These are phyloP conservation scores for Sanghuangporus weigelae DNA, from an alignment of 1,284 basidiomycete genomes.

Conservation along the genomic window DNA sequence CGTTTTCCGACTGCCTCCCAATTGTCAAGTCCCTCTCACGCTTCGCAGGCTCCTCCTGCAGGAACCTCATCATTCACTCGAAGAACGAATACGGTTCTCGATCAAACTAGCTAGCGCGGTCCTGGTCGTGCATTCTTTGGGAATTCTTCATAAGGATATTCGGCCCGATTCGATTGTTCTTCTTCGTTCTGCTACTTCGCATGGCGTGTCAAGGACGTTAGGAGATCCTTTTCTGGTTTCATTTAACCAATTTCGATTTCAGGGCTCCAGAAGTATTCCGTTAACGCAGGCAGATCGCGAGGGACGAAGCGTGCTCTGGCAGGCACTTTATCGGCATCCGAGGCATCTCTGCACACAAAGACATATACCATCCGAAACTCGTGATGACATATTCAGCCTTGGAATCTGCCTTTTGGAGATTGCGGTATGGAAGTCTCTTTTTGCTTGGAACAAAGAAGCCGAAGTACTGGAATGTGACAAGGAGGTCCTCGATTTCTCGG, in stretches of 20 bases:
- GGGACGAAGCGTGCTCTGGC: neutral
- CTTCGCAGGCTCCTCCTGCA: neutral
- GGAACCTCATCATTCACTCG: neutral
- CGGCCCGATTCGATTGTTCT: neutral
- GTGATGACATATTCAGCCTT: conserved; percentile 16
- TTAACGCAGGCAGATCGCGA: neutral
- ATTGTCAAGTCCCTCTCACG: neutral
- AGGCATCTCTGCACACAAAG: neutral
- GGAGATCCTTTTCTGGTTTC: neutral
- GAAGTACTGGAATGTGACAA: neutral
- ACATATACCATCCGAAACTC: conserved; percentile 1
- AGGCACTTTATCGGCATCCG: neutral
- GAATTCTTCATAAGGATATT: neutral
- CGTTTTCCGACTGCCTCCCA: neutral
- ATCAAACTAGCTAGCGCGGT: neutral
- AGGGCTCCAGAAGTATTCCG: neutral
- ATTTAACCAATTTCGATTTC: neutral
- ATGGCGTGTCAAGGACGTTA: neutral
- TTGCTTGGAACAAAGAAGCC: neutral
- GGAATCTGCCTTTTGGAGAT: conserved; percentile 17
- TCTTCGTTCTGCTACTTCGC: neutral
- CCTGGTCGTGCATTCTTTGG: neutral
- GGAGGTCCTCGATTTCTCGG: neutral
- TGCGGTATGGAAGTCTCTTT: conserved; percentile 16
- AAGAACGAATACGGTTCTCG: neutral